These are phyloP conservation scores for Salix udensis DNA, from an alignment of 345 rosid genomes.

Conservation along the genomic window DNA sequence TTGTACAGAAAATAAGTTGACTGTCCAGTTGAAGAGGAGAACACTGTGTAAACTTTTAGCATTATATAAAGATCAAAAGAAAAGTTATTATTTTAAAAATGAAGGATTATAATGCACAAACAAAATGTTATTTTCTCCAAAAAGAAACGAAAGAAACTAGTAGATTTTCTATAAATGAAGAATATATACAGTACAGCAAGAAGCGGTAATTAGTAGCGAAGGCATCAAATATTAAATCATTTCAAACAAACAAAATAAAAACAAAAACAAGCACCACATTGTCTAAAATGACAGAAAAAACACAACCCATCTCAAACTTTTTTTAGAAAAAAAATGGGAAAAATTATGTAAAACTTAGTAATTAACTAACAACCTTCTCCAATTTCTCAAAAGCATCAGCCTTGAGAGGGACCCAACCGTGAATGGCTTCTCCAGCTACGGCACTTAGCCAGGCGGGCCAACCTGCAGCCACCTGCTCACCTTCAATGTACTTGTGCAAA, in stretches of 20 bases:
- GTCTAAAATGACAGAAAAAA: neutral
- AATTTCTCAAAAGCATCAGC: constrained; percentile 79
- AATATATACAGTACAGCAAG: no score
- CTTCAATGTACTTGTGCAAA: constrained; percentile 66
- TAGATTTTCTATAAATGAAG: no score
- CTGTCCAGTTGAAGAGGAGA: neutral
- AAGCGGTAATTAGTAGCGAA: no score
- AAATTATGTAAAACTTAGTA: no score
- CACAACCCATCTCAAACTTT: neutral
- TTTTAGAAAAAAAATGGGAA: neutral
- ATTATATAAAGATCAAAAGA: no score
- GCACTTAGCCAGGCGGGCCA: constrained; percentile 99
- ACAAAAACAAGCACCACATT: neutral
- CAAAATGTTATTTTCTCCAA: no score
- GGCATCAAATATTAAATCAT: neutral
- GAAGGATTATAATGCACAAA: no score
- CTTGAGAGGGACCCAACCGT: constrained; percentile 91
- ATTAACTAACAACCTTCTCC: constrained; percentile 58
- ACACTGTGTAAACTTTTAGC: no score
- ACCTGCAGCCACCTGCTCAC: constrained; percentile 97
- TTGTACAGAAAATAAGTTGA: constrained; percentile 3
- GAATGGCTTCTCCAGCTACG: constrained; percentile 94
- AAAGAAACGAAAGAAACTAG: no score
- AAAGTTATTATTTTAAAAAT: no score
- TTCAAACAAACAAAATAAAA: neutral